Evolutionary conservation across 352 stramenopile species (phyloP).

Genomic region (Globisporangium paroecandrum): DNA sequence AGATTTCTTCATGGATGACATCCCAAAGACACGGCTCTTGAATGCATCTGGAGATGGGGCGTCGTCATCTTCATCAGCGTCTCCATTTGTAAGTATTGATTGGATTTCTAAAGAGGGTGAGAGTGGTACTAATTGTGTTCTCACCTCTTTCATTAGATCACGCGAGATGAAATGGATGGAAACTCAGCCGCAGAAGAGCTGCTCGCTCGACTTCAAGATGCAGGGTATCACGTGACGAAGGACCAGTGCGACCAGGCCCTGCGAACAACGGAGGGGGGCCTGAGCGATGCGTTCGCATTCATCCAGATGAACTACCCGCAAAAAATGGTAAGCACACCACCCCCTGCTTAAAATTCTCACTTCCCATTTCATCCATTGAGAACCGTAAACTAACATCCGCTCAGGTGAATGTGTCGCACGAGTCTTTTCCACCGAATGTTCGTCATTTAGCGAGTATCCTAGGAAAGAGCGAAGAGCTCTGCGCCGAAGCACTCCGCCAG

Average conservation of each 20-base stretch:
- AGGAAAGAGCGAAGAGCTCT: constrained; percentile 43
- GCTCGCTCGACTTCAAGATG: constrained; percentile 26
- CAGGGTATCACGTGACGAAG: constrained; percentile 23
- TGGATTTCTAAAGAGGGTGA: not conserved
- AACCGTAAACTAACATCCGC: not conserved
- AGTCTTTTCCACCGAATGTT: constrained; percentile 36
- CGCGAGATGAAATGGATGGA: not conserved
- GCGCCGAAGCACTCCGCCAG: constrained; percentile 51
- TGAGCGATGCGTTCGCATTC: constrained; percentile 24
- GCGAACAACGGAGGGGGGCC: constrained; percentile 24
- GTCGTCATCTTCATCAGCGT: not conserved
- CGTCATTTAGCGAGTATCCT: constrained; percentile 51
- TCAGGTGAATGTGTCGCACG: constrained; percentile 12
- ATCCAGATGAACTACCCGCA: constrained; percentile 14
- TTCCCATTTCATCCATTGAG: no score
- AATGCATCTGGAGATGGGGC: constrained; percentile 23
- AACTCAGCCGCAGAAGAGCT: constrained; percentile 15
- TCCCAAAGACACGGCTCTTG: constrained; percentile 34
- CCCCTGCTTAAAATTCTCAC: no score
- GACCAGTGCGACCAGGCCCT: constrained; percentile 48
- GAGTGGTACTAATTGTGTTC: not conserved
- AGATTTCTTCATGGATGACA: constrained; percentile 25
- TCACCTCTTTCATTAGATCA: not conserved
- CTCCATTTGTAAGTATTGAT: constrained; percentile 3
- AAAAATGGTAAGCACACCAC: constrained; percentile 15